Evolutionary conservation across 2,329 filamentous ascomycete genomes (phyloP), one percentile per base, ranked within the genome.

Genomic region (Hypomyces rosellus): DNA sequence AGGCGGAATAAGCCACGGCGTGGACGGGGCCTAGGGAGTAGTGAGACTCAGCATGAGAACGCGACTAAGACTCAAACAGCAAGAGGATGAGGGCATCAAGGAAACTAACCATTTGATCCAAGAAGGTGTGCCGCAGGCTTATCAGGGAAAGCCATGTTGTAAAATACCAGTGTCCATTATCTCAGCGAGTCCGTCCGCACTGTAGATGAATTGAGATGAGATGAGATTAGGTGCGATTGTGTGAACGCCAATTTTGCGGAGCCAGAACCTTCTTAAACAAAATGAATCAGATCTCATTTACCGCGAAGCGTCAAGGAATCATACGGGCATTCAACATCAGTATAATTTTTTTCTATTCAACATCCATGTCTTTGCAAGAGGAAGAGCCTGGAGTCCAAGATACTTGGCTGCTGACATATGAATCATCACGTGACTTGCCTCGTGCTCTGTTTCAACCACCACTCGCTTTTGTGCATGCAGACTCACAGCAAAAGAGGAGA

Each of bases 1-100:
- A 82, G 54, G 84, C 80, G 48, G 86, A 89, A 69, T 89, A 89
- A 47, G 81, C 74, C 48, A 89, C 74, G 44, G 86, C 81, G 65
- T 89, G 87, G 45, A 89, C 76, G 34, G 86, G 84, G 52, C 83
- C 85, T 88, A 61, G 25, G 38, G 30, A 39, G n/a, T 38, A 34
- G 42, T 15, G 22, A 20, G 33, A 38, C n/a, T 39, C 30, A 48
- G 46, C 33, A 9, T 22, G 14, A 38, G 42, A 37, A 18, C 34
- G 14, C 39, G 38, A 25, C 13, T 30, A 25, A 12, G 34, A 14
- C 18, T n/a, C 15, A 20, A 20, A 40, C 25, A 40, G 14, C 18
- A n/a, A 25, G 41, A 25, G 22, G 18, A 18, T 37, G 43, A 40
- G 43, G 42, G 13, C 25, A 33, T 22, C 39, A 34, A 9, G 11